These are phyloP conservation scores for Mycena rebaudengoi DNA, from an alignment of 768 basidiomycete genomes.

Conservation along the genomic window DNA sequence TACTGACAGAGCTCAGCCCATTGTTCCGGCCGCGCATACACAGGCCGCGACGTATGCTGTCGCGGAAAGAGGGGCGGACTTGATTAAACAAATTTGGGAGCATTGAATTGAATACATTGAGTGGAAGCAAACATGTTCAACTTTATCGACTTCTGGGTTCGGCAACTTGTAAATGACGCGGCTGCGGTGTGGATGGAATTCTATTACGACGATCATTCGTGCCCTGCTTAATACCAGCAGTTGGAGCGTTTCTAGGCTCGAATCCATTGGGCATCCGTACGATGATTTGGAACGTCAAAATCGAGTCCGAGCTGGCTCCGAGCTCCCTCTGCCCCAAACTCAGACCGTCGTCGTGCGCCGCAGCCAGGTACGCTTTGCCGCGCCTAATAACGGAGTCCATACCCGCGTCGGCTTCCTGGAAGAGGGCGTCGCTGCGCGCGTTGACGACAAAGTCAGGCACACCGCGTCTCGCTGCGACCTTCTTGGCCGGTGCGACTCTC, in stretches of 20 bases:
- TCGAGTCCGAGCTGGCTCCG: too few species aligned
- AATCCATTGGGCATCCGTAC: too few species aligned
- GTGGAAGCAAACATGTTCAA: too few species aligned
- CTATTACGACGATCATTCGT: too few species aligned
- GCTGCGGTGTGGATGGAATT: too few species aligned
- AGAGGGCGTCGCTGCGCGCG: conserved; percentile 6
- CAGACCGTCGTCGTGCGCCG: conserved; percentile 24
- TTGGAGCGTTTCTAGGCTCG: too few species aligned
- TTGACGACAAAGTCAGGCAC: conserved; percentile 14
- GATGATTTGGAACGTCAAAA: too few species aligned
- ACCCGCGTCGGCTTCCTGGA: conserved; percentile 3
- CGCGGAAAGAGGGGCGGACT: conserved; percentile 6
- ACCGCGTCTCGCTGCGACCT: background rate
- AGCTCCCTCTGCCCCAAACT: conserved; percentile 20
- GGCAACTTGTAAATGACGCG: too few species aligned
- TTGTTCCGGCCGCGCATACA: background rate
- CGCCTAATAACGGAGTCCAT: conserved; percentile 10
- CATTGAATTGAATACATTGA: too few species aligned
- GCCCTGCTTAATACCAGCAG: too few species aligned
- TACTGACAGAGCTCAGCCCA: background rate
- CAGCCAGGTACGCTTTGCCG: conserved; percentile 22
- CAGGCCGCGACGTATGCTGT: conserved; percentile 12
- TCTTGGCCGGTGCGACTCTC: background rate
- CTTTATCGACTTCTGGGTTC: too few species aligned
- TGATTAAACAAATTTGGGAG: too few species aligned